Conservation (phyloP, 192 early-diverging fungal species). For the Linnemannia exigua region DNA sequence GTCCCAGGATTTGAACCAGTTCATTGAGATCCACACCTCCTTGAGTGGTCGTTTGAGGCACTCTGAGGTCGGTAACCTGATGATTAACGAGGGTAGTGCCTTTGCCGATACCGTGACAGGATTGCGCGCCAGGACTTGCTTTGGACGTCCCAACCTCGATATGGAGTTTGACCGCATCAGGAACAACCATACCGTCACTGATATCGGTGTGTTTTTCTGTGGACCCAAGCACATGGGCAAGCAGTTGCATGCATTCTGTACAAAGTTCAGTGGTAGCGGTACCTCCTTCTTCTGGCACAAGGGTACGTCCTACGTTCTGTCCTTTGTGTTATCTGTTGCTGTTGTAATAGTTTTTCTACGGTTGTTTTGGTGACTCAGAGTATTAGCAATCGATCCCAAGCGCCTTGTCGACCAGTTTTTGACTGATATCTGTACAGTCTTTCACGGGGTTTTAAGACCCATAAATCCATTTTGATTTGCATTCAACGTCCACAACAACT, state of each 20-base stretch:
- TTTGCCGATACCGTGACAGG: conserved; percentile 65
- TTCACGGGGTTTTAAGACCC: neutral
- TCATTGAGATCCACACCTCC: conserved; percentile 79
- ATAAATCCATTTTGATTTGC: conserved; percentile 6
- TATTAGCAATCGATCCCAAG: neutral
- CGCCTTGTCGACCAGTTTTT: neutral
- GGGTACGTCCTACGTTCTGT: conserved; percentile 12
- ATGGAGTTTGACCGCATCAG: conserved; percentile 61
- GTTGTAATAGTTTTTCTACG: neutral
- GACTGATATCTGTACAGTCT: neutral
- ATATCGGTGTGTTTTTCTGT: conserved; percentile 85
- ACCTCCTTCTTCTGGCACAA: conserved; percentile 55
- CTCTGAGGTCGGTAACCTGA: conserved; percentile 74
- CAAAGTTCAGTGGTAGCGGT: conserved; percentile 49
- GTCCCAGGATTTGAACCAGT: conserved; percentile 67
- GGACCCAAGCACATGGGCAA: conserved; percentile 77
- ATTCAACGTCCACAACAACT: conserved; percentile 2
- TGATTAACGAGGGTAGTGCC: conserved; percentile 66
- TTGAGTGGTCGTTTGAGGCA: conserved; percentile 75
- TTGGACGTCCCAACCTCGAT: conserved; percentile 66
- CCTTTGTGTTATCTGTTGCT: neutral
- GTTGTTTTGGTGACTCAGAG: neutral
- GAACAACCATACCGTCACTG: conserved; percentile 63
- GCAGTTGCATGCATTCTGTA: conserved; percentile 55
- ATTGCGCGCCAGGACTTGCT: conserved; percentile 57